Evolutionary conservation across 768 basidiomycete species (phyloP), one percentile per base, ranked within the genome.

Genomic region (Sporobolomyces phaffii): DNA sequence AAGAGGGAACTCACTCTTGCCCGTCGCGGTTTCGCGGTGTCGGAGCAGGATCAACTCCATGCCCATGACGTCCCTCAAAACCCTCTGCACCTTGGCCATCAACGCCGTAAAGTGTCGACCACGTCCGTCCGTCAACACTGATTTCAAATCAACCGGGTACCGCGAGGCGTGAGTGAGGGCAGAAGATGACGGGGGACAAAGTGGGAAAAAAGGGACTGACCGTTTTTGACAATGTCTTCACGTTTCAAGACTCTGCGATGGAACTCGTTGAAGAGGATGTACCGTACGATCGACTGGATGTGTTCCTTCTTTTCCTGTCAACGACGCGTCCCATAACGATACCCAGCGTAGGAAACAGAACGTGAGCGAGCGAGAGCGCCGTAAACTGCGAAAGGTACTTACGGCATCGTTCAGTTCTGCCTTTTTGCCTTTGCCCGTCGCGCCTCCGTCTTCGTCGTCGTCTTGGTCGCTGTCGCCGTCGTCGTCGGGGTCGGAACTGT

Each of bases 201-300:
- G 38, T 17, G 28, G 33, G 41, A 43, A 40, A 11, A 26, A 33
- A n/a, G n/a, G 31, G 68, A 65, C 65, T 20, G 20, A 86, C 92
- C 85, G 81, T 89, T 89, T 79, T 91, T 92, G 43, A 82, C 84
- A 54, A 93, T 88, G 44, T 94, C 91, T n/a, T 91, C 88, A 44
- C 90, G 81, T 41, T 83, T 83, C 53, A 96, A 77, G 3, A 85
- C 81, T 15, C 79, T 77, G 56, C 89, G 82, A 74, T 82, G 84
- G 60, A 87, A 84, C 75, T 94, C 91, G 7, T 80, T 81, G 77
- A 91, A 93, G 45, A 97, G 80, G 3, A 90, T 89, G 28, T 90
- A 81, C 22, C 91, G 83, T 14, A 88, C 88, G 36, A 94, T 82
- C 56, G 86, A 84, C 53, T 83, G 81, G 0, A 87, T 87, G 76